Evolutionary conservation across 2,329 filamentous ascomycete species (phyloP).

Genomic region (Alternaria panax): DNA sequence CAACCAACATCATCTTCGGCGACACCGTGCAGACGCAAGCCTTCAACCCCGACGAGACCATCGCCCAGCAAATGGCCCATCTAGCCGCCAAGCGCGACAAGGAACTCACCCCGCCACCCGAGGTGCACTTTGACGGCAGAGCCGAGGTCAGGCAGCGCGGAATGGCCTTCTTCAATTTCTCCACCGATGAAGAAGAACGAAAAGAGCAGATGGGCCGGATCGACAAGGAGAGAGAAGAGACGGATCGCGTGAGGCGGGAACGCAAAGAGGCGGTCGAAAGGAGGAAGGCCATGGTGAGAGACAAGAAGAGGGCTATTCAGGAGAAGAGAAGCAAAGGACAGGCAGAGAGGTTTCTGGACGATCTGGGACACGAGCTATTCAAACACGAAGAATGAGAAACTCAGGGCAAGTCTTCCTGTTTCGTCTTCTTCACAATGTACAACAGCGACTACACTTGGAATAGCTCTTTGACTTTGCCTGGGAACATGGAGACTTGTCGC

Average conservation of each 20-base stretch:
- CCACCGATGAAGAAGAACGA: conserved; percentile 71
- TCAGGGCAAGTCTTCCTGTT: no score
- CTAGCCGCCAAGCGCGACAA: conserved; percentile 80
- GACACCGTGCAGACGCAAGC: conserved; percentile 84
- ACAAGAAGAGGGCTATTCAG: conserved; percentile 68
- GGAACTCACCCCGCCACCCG: conserved; percentile 78
- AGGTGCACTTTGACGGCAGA: conserved; percentile 84
- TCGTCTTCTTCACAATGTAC: no score
- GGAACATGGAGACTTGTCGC: no score
- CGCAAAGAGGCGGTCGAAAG: conserved; percentile 62
- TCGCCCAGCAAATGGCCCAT: conserved; percentile 74
- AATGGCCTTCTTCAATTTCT: conserved; percentile 91
- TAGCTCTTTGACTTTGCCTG: no score
- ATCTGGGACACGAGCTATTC: conserved; percentile 46
- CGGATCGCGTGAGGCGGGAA: conserved; percentile 66
- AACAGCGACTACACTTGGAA: no score
- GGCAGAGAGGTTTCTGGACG: conserved; percentile 76
- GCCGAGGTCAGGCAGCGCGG: conserved; percentile 87
- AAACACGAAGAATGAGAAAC: conserved; percentile 5
- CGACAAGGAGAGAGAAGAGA: conserved; percentile 70
- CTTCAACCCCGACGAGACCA: conserved; percentile 75
- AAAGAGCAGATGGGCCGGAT: conserved; percentile 79
- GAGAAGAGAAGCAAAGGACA: conserved; percentile 66
- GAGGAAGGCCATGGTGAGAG: conserved; percentile 69
- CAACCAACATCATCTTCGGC: conserved; percentile 79